Conservation (phyloP, 768 basidiomycete species). For the Pleurotus tuber-regium region DNA sequence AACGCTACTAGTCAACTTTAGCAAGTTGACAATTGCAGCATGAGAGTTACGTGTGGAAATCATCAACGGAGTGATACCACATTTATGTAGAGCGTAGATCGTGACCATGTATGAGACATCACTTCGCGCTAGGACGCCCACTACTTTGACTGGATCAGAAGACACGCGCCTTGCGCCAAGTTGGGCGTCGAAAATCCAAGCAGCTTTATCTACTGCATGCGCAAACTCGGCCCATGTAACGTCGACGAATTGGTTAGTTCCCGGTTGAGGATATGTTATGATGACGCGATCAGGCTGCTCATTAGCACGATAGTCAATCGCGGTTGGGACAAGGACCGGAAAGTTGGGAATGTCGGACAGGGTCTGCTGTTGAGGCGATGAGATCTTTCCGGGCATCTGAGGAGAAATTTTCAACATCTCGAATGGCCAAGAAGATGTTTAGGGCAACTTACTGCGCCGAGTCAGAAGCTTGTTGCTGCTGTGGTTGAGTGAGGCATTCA, state of each 20-base stretch:
- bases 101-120: neutral
- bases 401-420: too few species aligned
- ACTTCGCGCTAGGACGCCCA: neutral
- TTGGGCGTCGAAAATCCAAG: neutral
- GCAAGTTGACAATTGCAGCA: neutral
- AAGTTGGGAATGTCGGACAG: neutral
- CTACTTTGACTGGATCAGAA: neutral
- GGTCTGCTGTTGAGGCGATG: neutral
- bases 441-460: too few species aligned
- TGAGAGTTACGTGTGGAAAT: neutral
- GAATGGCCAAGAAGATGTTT: too few species aligned
- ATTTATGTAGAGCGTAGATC: neutral
- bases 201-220: neutral
- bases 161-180: neutral
- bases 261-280: neutral
- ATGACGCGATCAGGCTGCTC: neutral
- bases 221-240: neutral
- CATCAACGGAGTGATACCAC: neutral
- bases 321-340: neutral
- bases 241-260: neutral
- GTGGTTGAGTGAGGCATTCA: too few species aligned
- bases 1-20: neutral
- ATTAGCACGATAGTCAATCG: neutral
- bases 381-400: neutral
- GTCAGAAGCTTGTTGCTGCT: too few species aligned